Evolutionary conservation across 345 rosid genomes (phyloP).

Genomic region (Rhodomyrtus tomentosa): DNA sequence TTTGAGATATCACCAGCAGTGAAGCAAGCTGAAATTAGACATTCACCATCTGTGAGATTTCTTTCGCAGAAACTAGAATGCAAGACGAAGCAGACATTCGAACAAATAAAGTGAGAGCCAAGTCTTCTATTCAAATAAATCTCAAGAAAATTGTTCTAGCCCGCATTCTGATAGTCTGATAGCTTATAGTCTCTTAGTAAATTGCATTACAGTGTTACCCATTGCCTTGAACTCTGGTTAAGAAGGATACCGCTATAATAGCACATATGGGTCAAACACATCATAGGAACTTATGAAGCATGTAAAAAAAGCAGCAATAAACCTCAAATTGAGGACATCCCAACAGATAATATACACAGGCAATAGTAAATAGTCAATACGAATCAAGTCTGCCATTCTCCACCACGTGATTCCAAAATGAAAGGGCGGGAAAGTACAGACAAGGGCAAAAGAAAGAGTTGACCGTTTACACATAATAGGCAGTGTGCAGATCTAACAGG

Average conservation of each 20-base stretch:
- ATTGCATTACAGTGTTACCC: too few species aligned
- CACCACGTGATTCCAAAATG: neutral
- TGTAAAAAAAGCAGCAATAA: neutral
- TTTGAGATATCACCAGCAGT: slow-evolving; percentile 49
- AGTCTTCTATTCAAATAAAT: neutral
- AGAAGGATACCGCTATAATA: neutral
- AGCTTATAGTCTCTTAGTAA: neutral
- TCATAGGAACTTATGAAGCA: neutral
- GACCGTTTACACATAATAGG: neutral
- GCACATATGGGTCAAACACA: neutral
- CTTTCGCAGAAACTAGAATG: neutral
- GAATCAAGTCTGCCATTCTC: neutral
- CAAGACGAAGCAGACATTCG: neutral
- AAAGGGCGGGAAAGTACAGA: neutral
- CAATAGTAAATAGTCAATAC: neutral
- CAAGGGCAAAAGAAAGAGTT: neutral
- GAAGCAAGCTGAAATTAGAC: slow-evolving; percentile 49
- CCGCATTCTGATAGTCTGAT: neutral
- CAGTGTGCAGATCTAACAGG: neutral
- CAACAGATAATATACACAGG: neutral
- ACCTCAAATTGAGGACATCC: neutral
- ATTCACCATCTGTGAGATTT: neutral
- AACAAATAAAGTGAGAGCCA: neutral
- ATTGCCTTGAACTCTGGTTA: neutral
- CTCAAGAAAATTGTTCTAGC: neutral